These are phyloP conservation scores for Psidium guajava DNA, from an alignment of 345 rosid genomes.

Conservation along the genomic window DNA sequence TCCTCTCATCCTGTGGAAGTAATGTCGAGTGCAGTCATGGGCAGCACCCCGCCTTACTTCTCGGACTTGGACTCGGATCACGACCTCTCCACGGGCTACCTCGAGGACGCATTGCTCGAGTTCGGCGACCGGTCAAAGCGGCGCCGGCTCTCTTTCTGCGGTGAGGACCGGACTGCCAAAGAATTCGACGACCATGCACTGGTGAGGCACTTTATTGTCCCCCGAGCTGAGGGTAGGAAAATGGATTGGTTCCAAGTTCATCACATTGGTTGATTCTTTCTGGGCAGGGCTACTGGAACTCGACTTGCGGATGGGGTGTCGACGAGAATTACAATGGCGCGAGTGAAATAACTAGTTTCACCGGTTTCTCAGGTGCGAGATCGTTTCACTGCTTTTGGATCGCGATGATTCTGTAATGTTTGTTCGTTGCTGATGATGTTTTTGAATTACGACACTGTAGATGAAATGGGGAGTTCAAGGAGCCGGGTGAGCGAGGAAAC, in stretches of 20 bases:
- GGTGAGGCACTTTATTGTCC: neutral
- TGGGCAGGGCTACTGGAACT: constrained; percentile 45
- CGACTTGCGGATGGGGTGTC: constrained; percentile 34
- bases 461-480: constrained; percentile 6
- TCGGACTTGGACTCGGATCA: constrained; percentile 24
- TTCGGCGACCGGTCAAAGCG: constrained; percentile 58
- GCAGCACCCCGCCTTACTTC: constrained; percentile 9
- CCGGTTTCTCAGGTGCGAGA: constrained; percentile 30
- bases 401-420: neutral
- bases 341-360: constrained; percentile 17
- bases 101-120: constrained; percentile 74
- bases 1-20: neutral
- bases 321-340: constrained; percentile 44
- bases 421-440: neutral
- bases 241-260: neutral
- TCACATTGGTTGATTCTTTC: neutral
- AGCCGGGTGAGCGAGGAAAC: constrained; percentile 20
- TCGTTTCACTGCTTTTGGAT: neutral
- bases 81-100: constrained; percentile 77
- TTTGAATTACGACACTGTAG: neutral
- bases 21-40: constrained; percentile 27
- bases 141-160: constrained; percentile 32
- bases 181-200: neutral
- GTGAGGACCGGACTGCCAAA: neutral
- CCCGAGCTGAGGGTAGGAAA: neutral